Evolutionary conservation across 345 rosid species (phyloP), one percentile per base, ranked within the genome.

Genomic region (Cochlearia excelsa): DNA sequence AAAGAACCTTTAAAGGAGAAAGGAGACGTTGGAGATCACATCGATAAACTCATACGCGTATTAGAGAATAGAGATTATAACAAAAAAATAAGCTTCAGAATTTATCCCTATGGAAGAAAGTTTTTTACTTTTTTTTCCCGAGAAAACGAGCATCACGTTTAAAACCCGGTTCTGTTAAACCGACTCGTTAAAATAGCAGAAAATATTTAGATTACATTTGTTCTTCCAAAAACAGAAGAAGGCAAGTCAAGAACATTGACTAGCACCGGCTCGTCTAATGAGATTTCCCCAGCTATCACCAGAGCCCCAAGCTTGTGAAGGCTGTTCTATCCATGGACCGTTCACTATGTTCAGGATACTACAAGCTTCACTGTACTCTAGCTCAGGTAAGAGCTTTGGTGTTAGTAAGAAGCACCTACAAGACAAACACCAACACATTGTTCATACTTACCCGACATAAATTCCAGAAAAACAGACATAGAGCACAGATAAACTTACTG

Each of bases 311-410:
- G 77, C 94, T 88, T 88, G 67, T 2, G 95, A 81, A 35, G 97
- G 84, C 70, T 81, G 79, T 50, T 78, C 82, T 30, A 88, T 88
- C 95, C 95, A 92, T 31, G 96, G 98, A 7, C 98, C 98, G 9
- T 86, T 92, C 96, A 92, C 86, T 73, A 92, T 84, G 66, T 86
- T 88, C 60, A 92, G 72, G 65, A 88, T 82, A 83, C 95, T 89
- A 58, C 97, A 86, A 0, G 91, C 97, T 73, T 89, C 91, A 27
- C 91, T 85, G 71, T 85, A 89, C 54, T 89, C 95, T 69, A 92
- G 81, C 68, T 89, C 84, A 0, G 95, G 83, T 46, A 92, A 84
- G 68, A 89, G 75, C 78, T 92, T 92, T 6, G 97, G 95, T 5
- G 97, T 92, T 9, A 92, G 81, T 47, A 92, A 73, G 82, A 89